A percentile compares a stretch with the other conserved stretches of the same genome.
Conservation (phyloP, 306 rosid species). For the Trifolium subterraneum region DNA sequence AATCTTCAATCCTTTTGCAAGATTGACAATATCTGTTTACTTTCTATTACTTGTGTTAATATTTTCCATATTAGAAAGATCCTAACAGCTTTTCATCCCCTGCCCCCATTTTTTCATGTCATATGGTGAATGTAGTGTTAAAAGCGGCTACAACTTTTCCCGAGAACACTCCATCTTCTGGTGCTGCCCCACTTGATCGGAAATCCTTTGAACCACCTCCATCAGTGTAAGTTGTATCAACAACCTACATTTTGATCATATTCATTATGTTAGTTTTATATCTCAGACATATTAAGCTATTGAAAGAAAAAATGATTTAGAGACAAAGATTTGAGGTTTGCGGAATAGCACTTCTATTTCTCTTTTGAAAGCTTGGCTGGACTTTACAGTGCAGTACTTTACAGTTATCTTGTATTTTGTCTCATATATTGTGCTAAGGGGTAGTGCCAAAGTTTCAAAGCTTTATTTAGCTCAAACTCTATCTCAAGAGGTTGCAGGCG, state of each 20-base stretch:
- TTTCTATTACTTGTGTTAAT: neutral
- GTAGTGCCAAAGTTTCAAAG: neutral
- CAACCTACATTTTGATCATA: slow-evolving; percentile 6
- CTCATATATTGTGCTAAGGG: neutral
- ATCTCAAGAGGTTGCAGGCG: neutral
- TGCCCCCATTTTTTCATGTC: slow-evolving; percentile 19
- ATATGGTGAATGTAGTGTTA: slow-evolving; percentile 64
- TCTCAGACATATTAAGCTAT: slow-evolving; percentile 18
- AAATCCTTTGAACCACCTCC: slow-evolving; percentile 77
- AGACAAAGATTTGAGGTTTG: too few relatives aligned
- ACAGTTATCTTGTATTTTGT: slow-evolving; percentile 25
- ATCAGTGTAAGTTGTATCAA: slow-evolving; percentile 67
- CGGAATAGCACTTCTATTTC: slow-evolving; percentile 16
- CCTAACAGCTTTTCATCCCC: slow-evolving; percentile 4
- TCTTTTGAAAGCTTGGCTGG: slow-evolving; percentile 6
- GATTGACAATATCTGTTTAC: slow-evolving; percentile 7
- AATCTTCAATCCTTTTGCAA: neutral
- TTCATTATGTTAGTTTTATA: slow-evolving; percentile 28
- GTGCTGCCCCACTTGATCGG: slow-evolving; percentile 69
- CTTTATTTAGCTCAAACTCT: slow-evolving; percentile 9
- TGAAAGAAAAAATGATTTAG: neutral
- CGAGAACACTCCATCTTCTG: slow-evolving; percentile 71
- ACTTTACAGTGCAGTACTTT: neutral
- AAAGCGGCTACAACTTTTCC: slow-evolving; percentile 73
- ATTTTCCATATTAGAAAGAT: slow-evolving; percentile 19